These are phyloP conservation scores for Exophiala dermatitidis DNA, from an alignment of 2,329 filamentous ascomycete species.

Conservation along the genomic window DNA sequence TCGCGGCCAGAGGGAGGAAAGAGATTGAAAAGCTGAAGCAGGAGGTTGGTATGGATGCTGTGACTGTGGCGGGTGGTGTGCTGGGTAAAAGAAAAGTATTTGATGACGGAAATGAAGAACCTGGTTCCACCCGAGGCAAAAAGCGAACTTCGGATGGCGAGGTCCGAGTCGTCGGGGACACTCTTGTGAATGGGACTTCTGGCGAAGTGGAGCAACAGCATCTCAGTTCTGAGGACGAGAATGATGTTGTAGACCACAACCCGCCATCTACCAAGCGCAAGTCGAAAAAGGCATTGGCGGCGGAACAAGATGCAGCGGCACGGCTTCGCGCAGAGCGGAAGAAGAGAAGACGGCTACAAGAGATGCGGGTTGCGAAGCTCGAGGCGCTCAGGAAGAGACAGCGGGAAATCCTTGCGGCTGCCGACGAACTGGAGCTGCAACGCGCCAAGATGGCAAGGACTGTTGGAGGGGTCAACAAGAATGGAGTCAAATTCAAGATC, in stretches of 20 bases:
- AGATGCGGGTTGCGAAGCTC: conserved; percentile 45
- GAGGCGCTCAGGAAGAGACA: conserved; percentile 49
- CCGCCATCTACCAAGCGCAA: conserved; percentile 29
- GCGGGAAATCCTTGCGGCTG: conserved; percentile 48
- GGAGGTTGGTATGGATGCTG: conserved; percentile 31
- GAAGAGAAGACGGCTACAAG: conserved; percentile 44
- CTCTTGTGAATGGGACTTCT: neutral
- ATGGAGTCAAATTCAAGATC: conserved; percentile 58
- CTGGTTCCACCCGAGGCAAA: conserved; percentile 12
- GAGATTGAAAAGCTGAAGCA: conserved; percentile 38
- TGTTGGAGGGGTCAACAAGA: conserved; percentile 56
- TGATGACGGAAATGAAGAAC: conserved; percentile 30
- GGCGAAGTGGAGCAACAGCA: conserved; percentile 15
- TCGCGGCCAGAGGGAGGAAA: conserved; percentile 50
- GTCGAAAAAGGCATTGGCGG: conserved; percentile 40
- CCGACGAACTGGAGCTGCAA: conserved; percentile 52
- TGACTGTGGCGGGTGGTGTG: conserved; percentile 20
- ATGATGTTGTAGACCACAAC: conserved; percentile 21
- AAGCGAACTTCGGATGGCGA: conserved; percentile 24
- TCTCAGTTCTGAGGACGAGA: neutral
- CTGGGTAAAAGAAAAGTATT: conserved; percentile 34
- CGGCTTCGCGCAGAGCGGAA: conserved; percentile 38
- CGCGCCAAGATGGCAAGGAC: conserved; percentile 55
- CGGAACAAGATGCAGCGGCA: conserved; percentile 35
- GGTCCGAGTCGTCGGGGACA: neutral